A percentile compares a stretch with the other conserved stretches of the same genome.
Conservation (phyloP, 257 asterid genomes). For the Rhazya stricta region DNA sequence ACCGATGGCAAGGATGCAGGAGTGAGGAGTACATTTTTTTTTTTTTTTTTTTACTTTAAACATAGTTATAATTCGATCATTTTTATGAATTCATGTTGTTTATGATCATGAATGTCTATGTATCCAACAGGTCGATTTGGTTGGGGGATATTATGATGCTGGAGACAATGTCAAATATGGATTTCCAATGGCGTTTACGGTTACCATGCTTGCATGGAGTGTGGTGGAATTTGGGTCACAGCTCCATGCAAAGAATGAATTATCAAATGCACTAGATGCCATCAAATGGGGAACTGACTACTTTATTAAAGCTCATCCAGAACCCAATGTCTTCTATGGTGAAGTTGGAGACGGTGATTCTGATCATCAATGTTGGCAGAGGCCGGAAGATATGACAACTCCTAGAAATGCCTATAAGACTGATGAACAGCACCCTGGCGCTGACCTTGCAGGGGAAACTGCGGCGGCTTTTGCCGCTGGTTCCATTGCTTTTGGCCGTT, state of each 20-base stretch:
- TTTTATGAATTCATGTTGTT: background rate
- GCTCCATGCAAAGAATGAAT: slow-evolving; percentile 19
- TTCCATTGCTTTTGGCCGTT: slow-evolving; percentile 36
- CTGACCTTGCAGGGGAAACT: slow-evolving; percentile 59
- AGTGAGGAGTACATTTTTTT: no score
- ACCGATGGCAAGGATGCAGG: slow-evolving; percentile 40
- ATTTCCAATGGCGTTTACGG: slow-evolving; percentile 45
- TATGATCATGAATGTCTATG: background rate
- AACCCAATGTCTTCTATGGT: slow-evolving; percentile 22
- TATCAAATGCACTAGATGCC: slow-evolving; percentile 26
- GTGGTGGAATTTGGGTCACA: slow-evolving; percentile 28
- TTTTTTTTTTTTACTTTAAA: no score
- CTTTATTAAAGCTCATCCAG: slow-evolving; percentile 29
- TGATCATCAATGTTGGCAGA: slow-evolving; percentile 60
- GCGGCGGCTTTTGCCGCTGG: slow-evolving; percentile 70
- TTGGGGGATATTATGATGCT: slow-evolving; percentile 47
- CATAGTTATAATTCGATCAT: no score
- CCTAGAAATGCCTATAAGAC: slow-evolving; percentile 40
- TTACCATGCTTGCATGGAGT: slow-evolving; percentile 46
- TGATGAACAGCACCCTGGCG: slow-evolving; percentile 44
- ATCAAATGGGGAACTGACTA: slow-evolving; percentile 47
- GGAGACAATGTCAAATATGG: slow-evolving; percentile 46
- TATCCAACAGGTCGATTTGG: slow-evolving; percentile 30
- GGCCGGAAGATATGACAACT: slow-evolving; percentile 65
- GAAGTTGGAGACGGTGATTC: slow-evolving; percentile 50